Percentiles rank a stretch among this genome's conserved stretches.
phyloP scores from a whole-genome alignment of 1,284 basidiomycete genomes.

The Agroathelia rolfsii region DNA sequence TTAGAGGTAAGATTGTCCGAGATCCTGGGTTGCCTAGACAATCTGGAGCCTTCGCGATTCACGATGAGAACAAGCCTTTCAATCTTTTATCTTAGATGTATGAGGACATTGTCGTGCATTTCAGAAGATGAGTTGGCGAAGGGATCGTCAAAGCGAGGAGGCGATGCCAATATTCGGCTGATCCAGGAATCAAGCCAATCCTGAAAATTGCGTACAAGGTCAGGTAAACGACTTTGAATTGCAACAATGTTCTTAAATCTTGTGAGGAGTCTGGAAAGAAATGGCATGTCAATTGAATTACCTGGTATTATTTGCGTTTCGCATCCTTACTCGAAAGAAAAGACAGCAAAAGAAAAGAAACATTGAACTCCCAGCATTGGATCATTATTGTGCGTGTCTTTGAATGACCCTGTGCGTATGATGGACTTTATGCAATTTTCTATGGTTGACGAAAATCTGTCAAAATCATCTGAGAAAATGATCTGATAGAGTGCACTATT shows the following conservation, averaged over 20 bases:
- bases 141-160: conserved; percentile 28
- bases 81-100: conserved; percentile 29
- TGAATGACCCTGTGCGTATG: conserved; percentile 29
- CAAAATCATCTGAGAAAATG: conserved; percentile 43
- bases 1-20: no score
- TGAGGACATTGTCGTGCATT: conserved; percentile 30
- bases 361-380: conserved; percentile 29
- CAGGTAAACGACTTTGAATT: conserved; percentile 33
- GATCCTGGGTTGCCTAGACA: no score
- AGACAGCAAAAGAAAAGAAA: conserved; percentile 35
- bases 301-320: no score
- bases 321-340: conserved; percentile 51
- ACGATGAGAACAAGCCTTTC: conserved; percentile 36
- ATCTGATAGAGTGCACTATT: conserved; percentile 42
- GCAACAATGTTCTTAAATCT: conserved; percentile 48
- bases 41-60: no score
- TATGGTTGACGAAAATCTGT: conserved; percentile 31
- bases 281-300: no score
- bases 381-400: conserved; percentile 22
- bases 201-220: conserved; percentile 30
- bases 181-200: conserved; percentile 40
- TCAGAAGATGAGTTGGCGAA: conserved; percentile 17
- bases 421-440: conserved; percentile 32
- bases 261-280: conserved; percentile 39
- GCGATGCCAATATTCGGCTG: conserved; percentile 23